phyloP scores from a whole-genome alignment of 169 alveolate species.

The Eimeria praecox region DNA sequence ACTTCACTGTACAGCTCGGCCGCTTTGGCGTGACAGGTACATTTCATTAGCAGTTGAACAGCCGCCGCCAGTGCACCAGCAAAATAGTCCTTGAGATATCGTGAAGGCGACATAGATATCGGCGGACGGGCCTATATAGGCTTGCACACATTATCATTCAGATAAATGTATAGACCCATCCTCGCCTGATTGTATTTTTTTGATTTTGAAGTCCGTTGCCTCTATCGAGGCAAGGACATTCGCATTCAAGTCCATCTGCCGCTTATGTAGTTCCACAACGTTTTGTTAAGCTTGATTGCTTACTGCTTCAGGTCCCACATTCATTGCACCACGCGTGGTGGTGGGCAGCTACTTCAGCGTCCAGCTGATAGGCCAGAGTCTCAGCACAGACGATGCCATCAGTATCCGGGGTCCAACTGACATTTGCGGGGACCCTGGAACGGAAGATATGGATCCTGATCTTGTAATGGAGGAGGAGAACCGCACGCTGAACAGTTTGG shows the following conservation, averaged over 20 bases:
- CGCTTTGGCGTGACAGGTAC: conserved; percentile 69
- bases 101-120: conserved; percentile 53
- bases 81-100: conserved; percentile 25
- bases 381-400: conserved; percentile 38
- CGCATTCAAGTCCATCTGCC: not conserved
- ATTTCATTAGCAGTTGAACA: conserved; percentile 8
- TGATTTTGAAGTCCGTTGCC: not conserved
- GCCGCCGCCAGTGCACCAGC: conserved; percentile 67
- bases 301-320: conserved; percentile 57
- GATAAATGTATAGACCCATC: not conserved
- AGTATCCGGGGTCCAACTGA: conserved; percentile 42
- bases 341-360: conserved; percentile 69
- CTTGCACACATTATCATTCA: too few relatives aligned
- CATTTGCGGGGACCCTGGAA: conserved; percentile 58
- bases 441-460: conserved; percentile 70
- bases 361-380: conserved; percentile 48
- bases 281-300: not conserved
- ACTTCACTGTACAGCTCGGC: conserved; percentile 49
- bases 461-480: conserved; percentile 20
- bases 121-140: not conserved
- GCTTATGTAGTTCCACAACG: not conserved
- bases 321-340: conserved; percentile 23
- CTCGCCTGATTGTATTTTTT: not conserved
- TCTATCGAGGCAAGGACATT: not conserved
- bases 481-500: conserved; percentile 54